These are phyloP conservation scores for Lachancea dasiensis DNA, from an alignment of 805 yeast genomes.

Conservation along the genomic window DNA sequence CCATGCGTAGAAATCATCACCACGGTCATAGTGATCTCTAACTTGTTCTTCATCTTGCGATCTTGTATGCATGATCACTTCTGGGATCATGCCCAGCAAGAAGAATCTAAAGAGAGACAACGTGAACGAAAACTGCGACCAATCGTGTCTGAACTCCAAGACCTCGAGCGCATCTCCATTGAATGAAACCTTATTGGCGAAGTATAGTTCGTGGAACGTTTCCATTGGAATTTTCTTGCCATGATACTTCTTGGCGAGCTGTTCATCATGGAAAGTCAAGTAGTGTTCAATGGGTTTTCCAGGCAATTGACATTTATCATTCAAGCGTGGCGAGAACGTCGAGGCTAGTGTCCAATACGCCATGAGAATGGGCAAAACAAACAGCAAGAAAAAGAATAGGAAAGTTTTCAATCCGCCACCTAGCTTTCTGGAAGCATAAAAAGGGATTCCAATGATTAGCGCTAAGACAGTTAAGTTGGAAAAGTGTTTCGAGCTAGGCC, in stretches of 20 bases:
- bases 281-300: constrained; percentile 72
- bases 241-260: constrained; percentile 57
- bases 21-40: constrained; percentile 92
- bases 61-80: constrained; percentile 84
- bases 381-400: constrained; percentile 49
- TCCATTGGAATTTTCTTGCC: constrained; percentile 87
- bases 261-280: constrained; percentile 73
- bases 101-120: constrained; percentile 70
- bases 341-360: constrained; percentile 79
- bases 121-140: constrained; percentile 82
- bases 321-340: constrained; percentile 72
- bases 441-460: constrained; percentile 53
- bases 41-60: constrained; percentile 96
- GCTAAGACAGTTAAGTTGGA: constrained; percentile 50
- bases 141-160: constrained; percentile 84
- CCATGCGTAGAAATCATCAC: constrained; percentile 93
- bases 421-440: constrained; percentile 52
- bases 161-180: constrained; percentile 83
- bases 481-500: constrained; percentile 77
- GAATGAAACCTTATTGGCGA: constrained; percentile 76
- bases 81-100: constrained; percentile 84
- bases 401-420: constrained; percentile 69
- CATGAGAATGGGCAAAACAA: constrained; percentile 66
- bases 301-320: constrained; percentile 71
- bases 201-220: constrained; percentile 83